Conservation (phyloP, 2,329 filamentous ascomycete genomes). For the Thielaviopsis cerberus region DNA sequence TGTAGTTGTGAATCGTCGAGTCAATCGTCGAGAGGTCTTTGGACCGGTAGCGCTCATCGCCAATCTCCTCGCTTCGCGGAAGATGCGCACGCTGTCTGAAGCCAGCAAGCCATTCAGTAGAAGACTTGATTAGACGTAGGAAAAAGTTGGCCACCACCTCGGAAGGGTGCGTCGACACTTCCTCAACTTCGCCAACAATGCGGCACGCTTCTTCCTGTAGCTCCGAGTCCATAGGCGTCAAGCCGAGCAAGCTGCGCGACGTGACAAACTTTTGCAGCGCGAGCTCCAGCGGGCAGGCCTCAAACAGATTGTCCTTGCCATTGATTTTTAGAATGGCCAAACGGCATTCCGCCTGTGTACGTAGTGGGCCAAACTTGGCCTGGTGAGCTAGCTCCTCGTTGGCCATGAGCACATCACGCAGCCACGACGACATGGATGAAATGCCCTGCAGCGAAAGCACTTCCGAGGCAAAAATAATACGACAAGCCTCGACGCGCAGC, state of each 20-base stretch:
- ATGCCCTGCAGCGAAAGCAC: conserved; percentile 24
- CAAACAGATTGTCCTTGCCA: conserved; percentile 38
- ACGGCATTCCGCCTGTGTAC: conserved; percentile 27
- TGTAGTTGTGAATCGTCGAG: conserved; percentile 40
- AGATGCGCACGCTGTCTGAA: conserved; percentile 39
- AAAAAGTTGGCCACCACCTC: conserved; percentile 37
- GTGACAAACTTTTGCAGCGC: conserved; percentile 35
- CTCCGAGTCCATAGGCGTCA: conserved; percentile 41
- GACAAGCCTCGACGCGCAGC: conserved; percentile 38
- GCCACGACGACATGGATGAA: conserved; percentile 29
- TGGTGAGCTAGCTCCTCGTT: conserved; percentile 24
- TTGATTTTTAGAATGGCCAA: conserved; percentile 34
- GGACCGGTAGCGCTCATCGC: conserved; percentile 28
- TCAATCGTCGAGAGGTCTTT: conserved; percentile 37
- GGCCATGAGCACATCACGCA: conserved; percentile 39
- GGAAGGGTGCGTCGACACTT: conserved; percentile 29
- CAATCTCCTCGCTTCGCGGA: conserved; percentile 37
- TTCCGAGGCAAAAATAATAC: conserved; percentile 38
- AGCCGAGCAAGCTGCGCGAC: conserved; percentile 32
- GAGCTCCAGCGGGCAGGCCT: conserved; percentile 35
- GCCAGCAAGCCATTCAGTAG: conserved; percentile 34
- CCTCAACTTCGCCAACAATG: conserved; percentile 38
- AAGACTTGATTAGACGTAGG: conserved; percentile 30
- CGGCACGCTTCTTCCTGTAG: conserved; percentile 40
- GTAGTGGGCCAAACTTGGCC: conserved; percentile 30